A percentile compares a stretch with the other conserved stretches of the same genome.
These are phyloP conservation scores for Coniferiporia weirii DNA, from an alignment of 1,284 basidiomycete species.

Conservation along the genomic window DNA sequence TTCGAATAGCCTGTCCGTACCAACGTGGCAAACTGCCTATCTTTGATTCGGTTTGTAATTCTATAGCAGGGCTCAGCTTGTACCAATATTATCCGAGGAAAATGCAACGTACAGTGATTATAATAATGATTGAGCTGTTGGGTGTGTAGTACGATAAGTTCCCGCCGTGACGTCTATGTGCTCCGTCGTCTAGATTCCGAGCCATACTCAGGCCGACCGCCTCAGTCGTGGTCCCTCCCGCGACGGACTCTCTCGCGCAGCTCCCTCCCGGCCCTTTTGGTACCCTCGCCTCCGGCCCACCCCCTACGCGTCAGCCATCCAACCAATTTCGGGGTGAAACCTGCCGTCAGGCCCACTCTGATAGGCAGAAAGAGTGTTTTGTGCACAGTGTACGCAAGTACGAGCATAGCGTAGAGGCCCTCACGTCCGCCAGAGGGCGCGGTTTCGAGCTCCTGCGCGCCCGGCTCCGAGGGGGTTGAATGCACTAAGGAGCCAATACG, in stretches of 20 bases:
- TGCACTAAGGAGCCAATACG: conserved; percentile 39
- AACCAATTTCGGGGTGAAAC: conserved; percentile 81
- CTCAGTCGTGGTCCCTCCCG: conserved; percentile 26
- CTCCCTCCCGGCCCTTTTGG: conserved; percentile 59
- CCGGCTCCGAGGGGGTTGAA: conserved; percentile 56
- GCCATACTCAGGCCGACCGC: not conserved
- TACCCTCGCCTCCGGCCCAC: conserved; percentile 68
- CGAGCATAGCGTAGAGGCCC: conserved; percentile 85
- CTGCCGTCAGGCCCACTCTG: conserved; percentile 84
- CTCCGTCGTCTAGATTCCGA: no score
- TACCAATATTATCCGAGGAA: not conserved
- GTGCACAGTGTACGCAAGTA: conserved; percentile 93
- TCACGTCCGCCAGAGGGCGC: conserved; percentile 43
- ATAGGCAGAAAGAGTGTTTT: conserved; percentile 93
- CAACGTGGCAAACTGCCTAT: not conserved
- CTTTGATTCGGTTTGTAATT: not conserved
- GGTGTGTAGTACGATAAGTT: not conserved
- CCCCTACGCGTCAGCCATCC: conserved; percentile 70
- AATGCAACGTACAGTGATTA: conserved; percentile 3
- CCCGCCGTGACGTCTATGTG: not conserved
- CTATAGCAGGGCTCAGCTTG: not conserved
- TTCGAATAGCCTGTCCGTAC: conserved; percentile 3
- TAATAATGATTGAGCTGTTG: not conserved
- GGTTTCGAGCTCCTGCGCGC: conserved; percentile 52
- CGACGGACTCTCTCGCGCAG: conserved; percentile 48